Percentiles rank a stretch among this genome's conserved stretches.
Conservation (phyloP, 2,329 filamentous ascomycete species). For the Mollisia scopiformis region DNA sequence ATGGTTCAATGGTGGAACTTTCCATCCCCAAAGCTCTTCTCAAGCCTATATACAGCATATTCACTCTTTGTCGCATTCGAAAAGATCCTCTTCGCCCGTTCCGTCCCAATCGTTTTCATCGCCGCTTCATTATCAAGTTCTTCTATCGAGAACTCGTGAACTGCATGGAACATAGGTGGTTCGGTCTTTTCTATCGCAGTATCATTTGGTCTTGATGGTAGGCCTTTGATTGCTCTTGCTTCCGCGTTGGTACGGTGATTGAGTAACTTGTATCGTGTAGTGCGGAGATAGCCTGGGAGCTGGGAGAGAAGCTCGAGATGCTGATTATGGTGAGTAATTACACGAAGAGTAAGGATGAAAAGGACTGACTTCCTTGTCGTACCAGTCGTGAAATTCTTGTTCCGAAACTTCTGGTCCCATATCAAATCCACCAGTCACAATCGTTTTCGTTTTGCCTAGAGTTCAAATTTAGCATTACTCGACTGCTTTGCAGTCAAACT, state of each 20-base stretch:
- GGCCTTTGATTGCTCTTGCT: not conserved
- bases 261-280: slow-evolving; percentile 16
- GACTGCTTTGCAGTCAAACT: not conserved
- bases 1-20: not conserved
- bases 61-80: slow-evolving; percentile 6
- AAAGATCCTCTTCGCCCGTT: slow-evolving; percentile 16
- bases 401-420: slow-evolving; percentile 7
- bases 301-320: slow-evolving; percentile 13
- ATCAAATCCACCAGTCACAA: slow-evolving; percentile 14
- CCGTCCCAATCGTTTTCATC: slow-evolving; percentile 30
- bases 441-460: slow-evolving; percentile 10
- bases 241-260: not conserved
- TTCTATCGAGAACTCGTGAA: slow-evolving; percentile 11
- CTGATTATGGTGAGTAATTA: slow-evolving; percentile 1
- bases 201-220: not conserved
- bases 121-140: slow-evolving; percentile 1
- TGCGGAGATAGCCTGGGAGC: slow-evolving; percentile 16
- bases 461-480: not conserved
- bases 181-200: not conserved
- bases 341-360: not conserved
- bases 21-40: not conserved
- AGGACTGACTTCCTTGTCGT: slow-evolving; percentile 14
- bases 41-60: not conserved
- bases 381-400: slow-evolving; percentile 21
- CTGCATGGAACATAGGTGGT: slow-evolving; percentile 6